These are phyloP conservation scores for Hygrophoropsis aurantiaca DNA, from an alignment of 768 basidiomycete species.

Conservation along the genomic window DNA sequence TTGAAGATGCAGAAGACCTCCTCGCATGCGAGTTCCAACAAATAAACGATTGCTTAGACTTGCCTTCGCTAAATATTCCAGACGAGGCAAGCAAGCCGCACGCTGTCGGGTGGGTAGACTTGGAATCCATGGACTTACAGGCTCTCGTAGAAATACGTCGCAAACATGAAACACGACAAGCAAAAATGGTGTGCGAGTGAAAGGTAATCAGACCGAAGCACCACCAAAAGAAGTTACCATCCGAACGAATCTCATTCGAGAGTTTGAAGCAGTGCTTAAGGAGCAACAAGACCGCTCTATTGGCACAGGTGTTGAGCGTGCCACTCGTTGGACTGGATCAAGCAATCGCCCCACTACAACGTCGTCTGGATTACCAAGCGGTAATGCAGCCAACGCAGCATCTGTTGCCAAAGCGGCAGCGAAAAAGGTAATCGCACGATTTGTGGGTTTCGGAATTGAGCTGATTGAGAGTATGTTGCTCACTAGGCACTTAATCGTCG, in stretches of 20 bases:
- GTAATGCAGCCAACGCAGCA: slow-evolving; percentile 22
- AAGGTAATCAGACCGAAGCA: not conserved
- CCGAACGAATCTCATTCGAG: slow-evolving; percentile 4
- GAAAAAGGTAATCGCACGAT: not conserved
- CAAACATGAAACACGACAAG: slow-evolving; percentile 1
- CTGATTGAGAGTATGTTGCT: no score
- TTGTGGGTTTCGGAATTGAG: no score
- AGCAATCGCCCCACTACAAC: no score
- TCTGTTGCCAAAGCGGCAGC: slow-evolving; percentile 8
- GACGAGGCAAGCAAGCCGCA: not conserved
- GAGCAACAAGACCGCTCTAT: slow-evolving; percentile 6
- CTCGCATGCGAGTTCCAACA: no score
- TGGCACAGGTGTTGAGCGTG: not conserved
- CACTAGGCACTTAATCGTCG: slow-evolving; percentile 8
- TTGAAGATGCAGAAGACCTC: no score
- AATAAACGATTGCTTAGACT: no score
- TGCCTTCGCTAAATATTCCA: not conserved
- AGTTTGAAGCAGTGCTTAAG: slow-evolving; percentile 4
- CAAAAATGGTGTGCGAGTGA: not conserved
- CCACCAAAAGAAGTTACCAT: not conserved
- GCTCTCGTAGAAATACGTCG: not conserved
- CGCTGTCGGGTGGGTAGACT: not conserved
- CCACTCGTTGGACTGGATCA: slow-evolving; percentile 4
- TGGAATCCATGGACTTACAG: not conserved
- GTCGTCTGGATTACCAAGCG: slow-evolving; percentile 2